Evolutionary conservation across 202 grass and related monocot species (phyloP), one percentile per base, ranked within the genome.

Genomic region (Musa balbisiana): DNA sequence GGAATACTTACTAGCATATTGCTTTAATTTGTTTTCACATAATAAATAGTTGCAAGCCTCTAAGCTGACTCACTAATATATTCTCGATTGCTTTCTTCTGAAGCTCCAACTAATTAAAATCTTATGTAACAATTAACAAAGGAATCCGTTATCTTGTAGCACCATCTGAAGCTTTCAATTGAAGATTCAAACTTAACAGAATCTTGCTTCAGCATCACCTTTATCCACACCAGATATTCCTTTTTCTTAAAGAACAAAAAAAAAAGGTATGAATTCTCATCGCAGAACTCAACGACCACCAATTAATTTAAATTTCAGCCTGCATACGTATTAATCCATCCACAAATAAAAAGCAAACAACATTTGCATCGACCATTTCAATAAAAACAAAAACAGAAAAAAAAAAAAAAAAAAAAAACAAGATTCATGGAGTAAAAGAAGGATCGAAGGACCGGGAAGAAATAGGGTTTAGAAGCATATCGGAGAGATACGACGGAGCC

Each of bases 401-500:
- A 3, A 43, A 2, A 64, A 65, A 51, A 52, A 23, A 5, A 5
- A 10, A 1, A 25, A 25, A 8, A 76, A 23, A 22, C 49, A 24
- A 69, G 13, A 49, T 8, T 14, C 22, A 73, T 12, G 13, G 20
- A 25, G 19, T 13, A 25, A 53, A 29, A 26, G 72, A 74, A 65
- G 49, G 52, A 52, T 24, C 23, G 55, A 62, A 25, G 49, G 51
- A 76, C 74, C 59, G 3, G 59, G 11, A 24, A 65, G 49, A 64
- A 50, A 22, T 76, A 76, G 72, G 72, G 72, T 25, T 59, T 19
- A 60, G n/a, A 23, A 23, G 59, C 56, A 76, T 62, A 58, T 76
- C 6, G 59, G 64, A 21, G 53, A 74, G 23, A 11, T 72, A 19
- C 49, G 4, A 23, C 12, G 71, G 26, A 21, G 20, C 9, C 69